Percentiles rank a stretch among this genome's conserved stretches.
phyloP scores from a whole-genome alignment of 2,329 filamentous ascomycete species.

The Microdochium bolleyi region DNA sequence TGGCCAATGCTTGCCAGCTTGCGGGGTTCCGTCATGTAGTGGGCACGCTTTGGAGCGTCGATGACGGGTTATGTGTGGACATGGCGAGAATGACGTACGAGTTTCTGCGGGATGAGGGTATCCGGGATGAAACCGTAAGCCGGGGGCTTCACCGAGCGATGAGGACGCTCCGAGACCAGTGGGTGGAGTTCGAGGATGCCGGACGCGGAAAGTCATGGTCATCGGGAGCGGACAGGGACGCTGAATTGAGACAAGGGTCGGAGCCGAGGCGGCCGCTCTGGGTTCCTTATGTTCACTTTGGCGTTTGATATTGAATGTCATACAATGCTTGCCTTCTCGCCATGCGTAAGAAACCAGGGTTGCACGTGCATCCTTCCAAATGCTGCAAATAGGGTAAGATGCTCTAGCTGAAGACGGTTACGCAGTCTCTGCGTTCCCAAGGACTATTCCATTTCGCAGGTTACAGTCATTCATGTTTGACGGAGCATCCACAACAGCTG shows the following conservation, averaged over 20 bases:
- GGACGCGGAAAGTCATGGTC: not conserved
- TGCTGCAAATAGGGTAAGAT: too few species aligned
- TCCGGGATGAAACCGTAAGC: not conserved
- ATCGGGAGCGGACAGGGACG: not conserved
- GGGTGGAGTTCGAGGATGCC: not conserved
- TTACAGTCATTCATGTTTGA: too few species aligned
- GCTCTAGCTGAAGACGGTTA: too few species aligned
- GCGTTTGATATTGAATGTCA: too few species aligned
- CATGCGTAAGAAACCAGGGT: too few species aligned
- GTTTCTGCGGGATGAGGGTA: not conserved
- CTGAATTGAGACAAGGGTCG: not conserved
- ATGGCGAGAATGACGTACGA: constrained; percentile 10
- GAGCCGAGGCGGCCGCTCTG: not conserved
- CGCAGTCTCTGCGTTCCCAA: too few species aligned
- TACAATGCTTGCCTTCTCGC: too few species aligned
- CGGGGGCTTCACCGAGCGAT: not conserved
- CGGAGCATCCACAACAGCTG: too few species aligned
- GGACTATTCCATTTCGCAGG: too few species aligned
- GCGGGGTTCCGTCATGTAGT: constrained; percentile 31
- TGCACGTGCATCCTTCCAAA: too few species aligned
- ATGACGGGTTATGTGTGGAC: constrained; percentile 21
- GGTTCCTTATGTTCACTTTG: not conserved
- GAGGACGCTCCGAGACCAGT: too few species aligned
- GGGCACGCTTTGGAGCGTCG: constrained; percentile 29
- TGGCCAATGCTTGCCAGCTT: constrained; percentile 27